Evolutionary conservation across 768 basidiomycete species (phyloP).

Genomic region (Melanogaster broomeanus): DNA sequence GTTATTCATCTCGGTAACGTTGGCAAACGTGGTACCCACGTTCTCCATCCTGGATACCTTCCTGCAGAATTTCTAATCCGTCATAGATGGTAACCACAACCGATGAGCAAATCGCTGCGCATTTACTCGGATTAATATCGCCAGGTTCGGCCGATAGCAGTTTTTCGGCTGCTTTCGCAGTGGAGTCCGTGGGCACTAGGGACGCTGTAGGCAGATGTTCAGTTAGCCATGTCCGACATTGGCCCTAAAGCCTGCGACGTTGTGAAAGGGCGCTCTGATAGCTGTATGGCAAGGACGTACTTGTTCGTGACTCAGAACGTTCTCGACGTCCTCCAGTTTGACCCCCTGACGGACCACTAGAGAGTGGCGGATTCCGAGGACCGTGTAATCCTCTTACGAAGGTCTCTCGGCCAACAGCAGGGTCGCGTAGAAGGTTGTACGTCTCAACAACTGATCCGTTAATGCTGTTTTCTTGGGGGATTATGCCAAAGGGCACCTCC

Average conservation of each 20-base stretch:
- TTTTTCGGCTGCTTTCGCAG: constrained; percentile 64
- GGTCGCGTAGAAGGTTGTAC: constrained; percentile 60
- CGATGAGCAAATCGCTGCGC: constrained; percentile 76
- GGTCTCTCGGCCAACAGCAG: constrained; percentile 37
- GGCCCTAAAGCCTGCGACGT: constrained; percentile 67
- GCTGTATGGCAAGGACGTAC: constrained; percentile 37
- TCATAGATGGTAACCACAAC: constrained; percentile 60
- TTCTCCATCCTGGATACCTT: constrained; percentile 63
- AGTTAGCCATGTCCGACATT: constrained; percentile 66
- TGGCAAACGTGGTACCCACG: constrained; percentile 4
- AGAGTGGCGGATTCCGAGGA: constrained; percentile 66
- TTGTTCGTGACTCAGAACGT: constrained; percentile 80
- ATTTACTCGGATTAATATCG: constrained; percentile 42
- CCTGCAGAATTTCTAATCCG: constrained; percentile 59
- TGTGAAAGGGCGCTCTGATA: neutral
- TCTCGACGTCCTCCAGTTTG: constrained; percentile 52
- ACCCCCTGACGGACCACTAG: constrained; percentile 64
- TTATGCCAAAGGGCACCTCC: constrained; percentile 51
- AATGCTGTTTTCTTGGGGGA: constrained; percentile 81
- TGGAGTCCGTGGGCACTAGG: constrained; percentile 64
- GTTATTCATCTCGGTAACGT: neutral
- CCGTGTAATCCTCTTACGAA: constrained; percentile 64
- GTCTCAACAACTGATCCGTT: constrained; percentile 76
- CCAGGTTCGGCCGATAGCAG: constrained; percentile 35
- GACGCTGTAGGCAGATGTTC: constrained; percentile 52